Base-by-base conservation (phyloP, 208 protist genomes). In the Vickermania ingenoplastis region DNA sequence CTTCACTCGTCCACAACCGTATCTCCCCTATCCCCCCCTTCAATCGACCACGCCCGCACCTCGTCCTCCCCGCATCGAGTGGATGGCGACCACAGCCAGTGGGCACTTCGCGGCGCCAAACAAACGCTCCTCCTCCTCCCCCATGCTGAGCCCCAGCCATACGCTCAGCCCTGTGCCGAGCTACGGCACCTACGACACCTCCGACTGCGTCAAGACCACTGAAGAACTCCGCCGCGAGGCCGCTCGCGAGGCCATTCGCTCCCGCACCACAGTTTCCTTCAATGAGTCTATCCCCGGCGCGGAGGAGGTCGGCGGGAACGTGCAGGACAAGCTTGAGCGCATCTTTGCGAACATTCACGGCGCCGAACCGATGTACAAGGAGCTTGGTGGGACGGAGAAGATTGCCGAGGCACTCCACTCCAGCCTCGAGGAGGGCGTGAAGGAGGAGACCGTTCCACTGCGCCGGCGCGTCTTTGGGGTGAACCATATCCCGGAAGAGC, bases 401-500 rank as follows among this genome's bases (percentile, higher is more conserved):
- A 63, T 91, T 50, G 67, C 70, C 0, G 61, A 57, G 29, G 50
- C 61, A 23, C 77, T 93, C 1, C 59, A 74, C 55, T 71, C 71
- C 30, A 71, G 81, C 31, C 25, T 83, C 21, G 31, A 55, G 25
- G 41, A 59, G 0, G 86, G 86, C 57, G 31, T 89, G 1, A n/a
- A 53, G 23, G 25, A 54, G 3, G 21, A 29, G 7, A 83, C 67
- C 17, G 71, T 78, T 24, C 69, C 67, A 49, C 25, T 50, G 4
- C 80, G 81, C 1, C 68, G 64, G 14, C 48, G 14, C 17, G 54
- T 76, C 3, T 92, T 87, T 64, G 87, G 84, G 5, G 63, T 61
- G 13, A 94, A 94, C 63, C 62, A 59, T 23, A 74, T 92, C 25
- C 87, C 84, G 11, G 77, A 79, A 57, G 79, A 92, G 17, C 77